Evolutionary conservation across 306 rosid genomes (phyloP).

Genomic region (Cucurbita maxima): DNA sequence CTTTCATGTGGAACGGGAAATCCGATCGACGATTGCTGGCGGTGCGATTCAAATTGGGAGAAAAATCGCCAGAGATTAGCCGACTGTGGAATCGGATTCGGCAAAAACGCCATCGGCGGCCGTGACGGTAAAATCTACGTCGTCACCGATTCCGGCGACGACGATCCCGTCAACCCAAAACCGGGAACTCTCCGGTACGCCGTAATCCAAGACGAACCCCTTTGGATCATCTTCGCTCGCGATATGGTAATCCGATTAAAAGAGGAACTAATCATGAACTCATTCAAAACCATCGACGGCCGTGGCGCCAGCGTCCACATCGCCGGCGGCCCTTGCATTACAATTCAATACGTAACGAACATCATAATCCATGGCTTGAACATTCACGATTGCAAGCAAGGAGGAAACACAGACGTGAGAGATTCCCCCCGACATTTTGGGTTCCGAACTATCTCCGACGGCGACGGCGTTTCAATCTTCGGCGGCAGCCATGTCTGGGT

Average conservation of each 20-base stretch:
- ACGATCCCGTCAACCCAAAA: slow-evolving; percentile 49
- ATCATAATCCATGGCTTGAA: slow-evolving; percentile 66
- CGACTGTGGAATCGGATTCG: slow-evolving; percentile 92
- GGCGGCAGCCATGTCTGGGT: slow-evolving; percentile 96
- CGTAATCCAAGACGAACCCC: slow-evolving; percentile 79
- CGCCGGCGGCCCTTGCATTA: slow-evolving; percentile 94
- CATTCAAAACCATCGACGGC: slow-evolving; percentile 86
- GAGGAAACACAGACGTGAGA: slow-evolving; percentile 82
- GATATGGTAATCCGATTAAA: slow-evolving; percentile 80
- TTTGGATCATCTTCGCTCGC: slow-evolving; percentile 79
- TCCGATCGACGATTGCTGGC: slow-evolving; percentile 97
- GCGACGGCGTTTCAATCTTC: slow-evolving; percentile 88
- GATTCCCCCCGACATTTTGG: slow-evolving; percentile 72
- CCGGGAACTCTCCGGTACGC: slow-evolving; percentile 87
- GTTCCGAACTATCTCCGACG: slow-evolving; percentile 83
- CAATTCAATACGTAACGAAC: slow-evolving; percentile 72
- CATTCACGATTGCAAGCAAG: slow-evolving; percentile 79
- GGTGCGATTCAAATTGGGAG: slow-evolving; percentile 83
- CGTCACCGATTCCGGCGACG: slow-evolving; percentile 61
- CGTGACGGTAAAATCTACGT: slow-evolving; percentile 59
- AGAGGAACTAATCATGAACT: slow-evolving; percentile 88
- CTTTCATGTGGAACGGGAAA: slow-evolving; percentile 77
- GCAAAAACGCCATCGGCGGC: slow-evolving; percentile 79
- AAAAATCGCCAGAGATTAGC: slow-evolving; percentile 70
- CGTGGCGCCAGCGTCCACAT: slow-evolving; percentile 90